phyloP scores from a whole-genome alignment of 1,284 basidiomycete genomes.

The Cryptococcus sp. region DNA sequence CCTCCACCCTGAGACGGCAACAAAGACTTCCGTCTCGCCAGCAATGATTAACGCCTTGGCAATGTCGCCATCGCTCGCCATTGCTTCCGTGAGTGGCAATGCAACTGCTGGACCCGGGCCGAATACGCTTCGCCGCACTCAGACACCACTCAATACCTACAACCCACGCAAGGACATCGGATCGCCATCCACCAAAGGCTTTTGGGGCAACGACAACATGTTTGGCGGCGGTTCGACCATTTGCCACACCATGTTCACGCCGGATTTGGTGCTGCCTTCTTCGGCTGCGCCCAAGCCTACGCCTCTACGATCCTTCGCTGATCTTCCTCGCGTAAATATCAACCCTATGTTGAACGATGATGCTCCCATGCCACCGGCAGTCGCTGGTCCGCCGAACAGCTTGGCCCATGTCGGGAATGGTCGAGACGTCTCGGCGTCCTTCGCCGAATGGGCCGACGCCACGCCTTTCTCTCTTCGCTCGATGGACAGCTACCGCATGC shows the following conservation, averaged over 20 bases:
- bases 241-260: conserved; percentile 80
- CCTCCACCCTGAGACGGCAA: conserved; percentile 48
- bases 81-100: conserved; percentile 21
- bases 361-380: conserved; percentile 1
- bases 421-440: conserved; percentile 64
- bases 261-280: conserved; percentile 57
- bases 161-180: conserved; percentile 84
- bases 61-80: conserved; percentile 23
- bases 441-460: conserved; percentile 62
- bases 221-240: conserved; percentile 71
- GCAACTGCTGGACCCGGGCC: conserved; percentile 26
- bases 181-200: conserved; percentile 54
- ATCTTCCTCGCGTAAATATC: conserved; percentile 64
- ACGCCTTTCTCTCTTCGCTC: conserved; percentile 80
- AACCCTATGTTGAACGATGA: conserved; percentile 69
- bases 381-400: conserved; percentile 18
- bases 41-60: conserved; percentile 48
- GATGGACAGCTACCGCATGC: conserved; percentile 80
- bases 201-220: conserved; percentile 65
- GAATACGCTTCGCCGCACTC: conserved; percentile 16
- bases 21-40: conserved; percentile 36
- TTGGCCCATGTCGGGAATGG: conserved; percentile 41
- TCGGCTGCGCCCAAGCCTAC: conserved; percentile 40
- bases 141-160: conserved; percentile 56
- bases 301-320: conserved; percentile 33